Base-by-base conservation (phyloP, 2,329 filamentous ascomycete genomes). In the Calonectria pteridis region DNA sequence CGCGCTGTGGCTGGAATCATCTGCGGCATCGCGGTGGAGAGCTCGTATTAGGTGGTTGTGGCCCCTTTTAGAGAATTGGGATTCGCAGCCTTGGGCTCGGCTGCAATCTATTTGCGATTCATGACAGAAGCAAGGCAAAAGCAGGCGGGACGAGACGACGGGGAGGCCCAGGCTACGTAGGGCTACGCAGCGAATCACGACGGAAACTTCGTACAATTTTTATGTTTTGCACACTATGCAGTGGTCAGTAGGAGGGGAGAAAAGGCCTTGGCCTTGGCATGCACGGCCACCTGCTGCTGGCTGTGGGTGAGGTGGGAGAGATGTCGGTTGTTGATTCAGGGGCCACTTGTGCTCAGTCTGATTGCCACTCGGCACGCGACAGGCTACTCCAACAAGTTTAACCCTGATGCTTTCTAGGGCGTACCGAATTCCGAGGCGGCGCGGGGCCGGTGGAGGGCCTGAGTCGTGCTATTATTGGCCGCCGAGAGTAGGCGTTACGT, bases 401-500 rank as follows among this genome's bases (percentile, higher is more conserved):
- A 69, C 55, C 35, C 65, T 53, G 55, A 62, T 28, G 14, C 55
- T 62, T 62, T 40, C 55, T 59, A 59, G 55, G 33, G 55, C 67
- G 67, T 50, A 43, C 67, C 67, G 67, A 69, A 69, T 53, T 69
- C 67, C 67, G 67, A 69, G 46, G 33, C 59, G 58, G 55, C 55
- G 23, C 58, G 46, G 55, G 33, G 18, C 11, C 16, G 26, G 67
- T 64, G 58, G 43, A 43, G 46, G 31, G 23, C 49, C 46, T 40
- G 58, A 29, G 31, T 16, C 55, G 33, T 23, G 55, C 49, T 49
- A 59, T 69, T 33, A 69, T 69, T 69, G 67, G 67, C 46, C 50
- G 20, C 31, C 23, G 26, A 26, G 28, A 29, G 43, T 46, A 46
- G 55, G 63, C 58, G 58, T 69, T 69, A 69, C 67, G 67, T 69